A percentile compares a stretch with the other conserved stretches of the same genome.
phyloP scores from a whole-genome alignment of 257 asterid species.

The Solanum virginianum region DNA sequence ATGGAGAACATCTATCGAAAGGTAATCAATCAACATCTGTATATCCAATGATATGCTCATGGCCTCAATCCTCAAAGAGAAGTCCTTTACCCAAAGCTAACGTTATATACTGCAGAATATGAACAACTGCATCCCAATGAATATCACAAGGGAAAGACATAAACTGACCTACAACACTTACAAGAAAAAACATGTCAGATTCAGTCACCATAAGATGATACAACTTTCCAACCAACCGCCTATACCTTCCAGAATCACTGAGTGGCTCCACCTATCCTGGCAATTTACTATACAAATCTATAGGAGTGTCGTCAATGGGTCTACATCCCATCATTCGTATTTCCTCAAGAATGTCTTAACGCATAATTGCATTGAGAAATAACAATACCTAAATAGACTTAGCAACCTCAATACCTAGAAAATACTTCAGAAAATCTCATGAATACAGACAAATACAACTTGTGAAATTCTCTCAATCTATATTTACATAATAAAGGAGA shows the following conservation, averaged over 20 bases:
- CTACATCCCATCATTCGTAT: background rate
- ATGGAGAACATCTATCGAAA: background rate
- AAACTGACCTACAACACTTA: background rate
- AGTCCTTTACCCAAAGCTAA: background rate
- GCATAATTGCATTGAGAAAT: background rate
- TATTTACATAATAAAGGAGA: too few relatives aligned
- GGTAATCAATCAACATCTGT: background rate
- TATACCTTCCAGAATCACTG: background rate
- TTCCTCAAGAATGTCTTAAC: background rate
- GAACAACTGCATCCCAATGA: background rate
- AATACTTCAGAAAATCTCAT: background rate
- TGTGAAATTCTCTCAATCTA: too few relatives aligned
- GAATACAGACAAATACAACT: too few relatives aligned
- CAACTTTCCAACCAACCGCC: background rate
- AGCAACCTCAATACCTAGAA: background rate
- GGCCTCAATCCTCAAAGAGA: background rate
- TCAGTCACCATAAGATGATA: background rate
- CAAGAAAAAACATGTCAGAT: background rate
- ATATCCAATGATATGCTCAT: background rate
- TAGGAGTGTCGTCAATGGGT: background rate
- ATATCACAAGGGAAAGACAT: background rate
- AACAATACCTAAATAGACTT: background rate
- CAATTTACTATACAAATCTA: background rate
- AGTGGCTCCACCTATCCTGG: background rate
- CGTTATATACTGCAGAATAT: background rate